Base-by-base conservation (phyloP, 805 yeast genomes). In the Cyberlindnera sargentensis region DNA sequence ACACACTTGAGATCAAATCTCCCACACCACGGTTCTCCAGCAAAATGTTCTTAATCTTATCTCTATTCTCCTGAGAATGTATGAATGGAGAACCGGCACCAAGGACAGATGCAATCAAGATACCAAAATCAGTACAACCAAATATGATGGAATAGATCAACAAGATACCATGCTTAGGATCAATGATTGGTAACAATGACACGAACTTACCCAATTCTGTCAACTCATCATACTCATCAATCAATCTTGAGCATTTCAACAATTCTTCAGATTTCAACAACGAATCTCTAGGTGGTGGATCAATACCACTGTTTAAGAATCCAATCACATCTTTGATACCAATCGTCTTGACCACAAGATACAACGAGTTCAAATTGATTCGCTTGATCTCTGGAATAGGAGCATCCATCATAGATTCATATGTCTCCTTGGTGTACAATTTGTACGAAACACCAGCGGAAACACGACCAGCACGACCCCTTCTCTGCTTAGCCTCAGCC, bases 381-480 rank as follows among this genome's bases (percentile, higher is more conserved):
- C 98, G 70, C 49, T 79, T 78, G 42, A 91, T 91, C 58, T 91
- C 99, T 0, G 99, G 97, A 15, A 84, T 71, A 1, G 96, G 95
- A 51, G 82, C 82, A 2, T 73, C 68, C 11, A 73, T 65, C 91
- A 89, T 84, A 1, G 61, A 60, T 4, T 69, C 67, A 53, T 78
- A 78, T 0, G 86, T 74, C 3, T 75, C 75, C 42, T 67, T 65
- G 2, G 96, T 82, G 62, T 76, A 91, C 38, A 91, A 58, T 57
- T 85, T 89, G 63, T 79, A 91, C 49, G 97, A 89, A 10, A 70
- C 67, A 45, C 99, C 99, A 26, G 71, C 71, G 31, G 81, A 76
- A 9, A 91, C 88, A 75, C 99, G 90, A 49, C 99, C 99, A n/a
- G 97, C 91, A 69, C 99, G 84, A 61, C 99, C 99, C 61, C 96